A percentile compares a stretch with the other conserved stretches of the same genome.
Conservation (phyloP, 2,329 filamentous ascomycete species). For the Blumeria graminis region DNA sequence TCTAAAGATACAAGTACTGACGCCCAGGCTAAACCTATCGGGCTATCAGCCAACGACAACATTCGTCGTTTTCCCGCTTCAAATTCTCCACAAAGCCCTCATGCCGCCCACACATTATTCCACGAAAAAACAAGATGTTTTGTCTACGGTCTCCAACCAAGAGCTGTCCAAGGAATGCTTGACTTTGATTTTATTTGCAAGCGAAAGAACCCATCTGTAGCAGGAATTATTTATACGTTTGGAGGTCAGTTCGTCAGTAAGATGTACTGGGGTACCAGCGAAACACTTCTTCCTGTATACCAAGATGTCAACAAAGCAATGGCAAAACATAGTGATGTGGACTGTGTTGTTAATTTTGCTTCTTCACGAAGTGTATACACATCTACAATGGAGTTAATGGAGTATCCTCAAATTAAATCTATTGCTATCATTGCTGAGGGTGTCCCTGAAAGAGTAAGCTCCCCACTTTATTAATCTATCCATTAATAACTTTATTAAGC, state of each 20-base stretch:
- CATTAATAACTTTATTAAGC: constrained; percentile 23
- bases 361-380: constrained; percentile 96
- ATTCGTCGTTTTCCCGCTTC: constrained; percentile 89
- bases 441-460: constrained; percentile 82
- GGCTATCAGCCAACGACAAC: constrained; percentile 62
- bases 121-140: constrained; percentile 99
- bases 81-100: constrained; percentile 75
- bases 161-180: constrained; percentile 79
- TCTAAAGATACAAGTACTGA: too few species aligned
- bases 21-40: constrained; percentile 12
- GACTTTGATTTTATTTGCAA: constrained; percentile 99
- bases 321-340: constrained; percentile 88
- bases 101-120: constrained; percentile 76
- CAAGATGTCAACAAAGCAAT: constrained; percentile 82
- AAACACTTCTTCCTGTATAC: constrained; percentile 96
- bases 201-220: constrained; percentile 83
- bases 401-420: constrained; percentile 87
- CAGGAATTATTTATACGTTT: constrained; percentile 99
- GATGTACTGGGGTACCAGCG: constrained; percentile 99
- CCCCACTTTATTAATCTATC: neutral
- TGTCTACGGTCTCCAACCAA: constrained; percentile 95
- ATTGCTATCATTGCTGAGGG: constrained; percentile 99
- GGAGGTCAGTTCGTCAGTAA: constrained; percentile 99
- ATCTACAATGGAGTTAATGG: constrained; percentile 97
- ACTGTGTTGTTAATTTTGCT: constrained; percentile 97